A percentile compares a stretch with the other conserved stretches of the same genome.
Evolutionary conservation across 495 filamentous ascomycete genomes (phyloP).

Genomic region (Staphylotrichum tortipilum): DNA sequence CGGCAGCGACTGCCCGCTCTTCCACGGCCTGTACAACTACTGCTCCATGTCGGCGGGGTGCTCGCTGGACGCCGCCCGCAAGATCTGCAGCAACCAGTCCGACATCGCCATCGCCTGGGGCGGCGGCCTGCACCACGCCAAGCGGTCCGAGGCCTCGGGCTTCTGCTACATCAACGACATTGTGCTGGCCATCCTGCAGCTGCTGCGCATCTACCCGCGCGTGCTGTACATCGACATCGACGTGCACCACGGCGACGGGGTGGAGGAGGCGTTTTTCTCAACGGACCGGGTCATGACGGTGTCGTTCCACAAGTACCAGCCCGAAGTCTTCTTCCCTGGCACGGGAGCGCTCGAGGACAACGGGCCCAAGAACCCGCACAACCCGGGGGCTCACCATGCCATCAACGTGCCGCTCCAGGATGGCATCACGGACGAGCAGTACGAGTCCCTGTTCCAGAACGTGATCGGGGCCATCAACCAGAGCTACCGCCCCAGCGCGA

Average conservation of each 20-base stretch:
- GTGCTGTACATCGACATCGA: constrained; percentile 98
- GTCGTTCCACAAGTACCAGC: constrained; percentile 93
- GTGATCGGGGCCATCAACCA: constrained; percentile 68
- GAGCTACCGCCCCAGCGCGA: constrained; percentile 71
- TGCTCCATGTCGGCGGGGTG: constrained; percentile 88
- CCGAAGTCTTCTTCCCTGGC: constrained; percentile 88
- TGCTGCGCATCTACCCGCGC: constrained; percentile 86
- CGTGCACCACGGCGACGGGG: constrained; percentile 95
- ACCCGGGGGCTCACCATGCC: constrained; percentile 84
- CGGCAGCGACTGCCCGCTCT: constrained; percentile 85
- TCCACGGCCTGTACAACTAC: constrained; percentile 92
- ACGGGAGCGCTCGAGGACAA: constrained; percentile 91
- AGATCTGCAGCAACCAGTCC: constrained; percentile 74
- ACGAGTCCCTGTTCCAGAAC: constrained; percentile 71
- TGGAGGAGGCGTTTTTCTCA: constrained; percentile 96
- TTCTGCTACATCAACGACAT: constrained; percentile 99
- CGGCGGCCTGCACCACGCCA: constrained; percentile 93
- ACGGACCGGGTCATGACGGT: constrained; percentile 98
- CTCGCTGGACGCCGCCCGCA: constrained; percentile 83
- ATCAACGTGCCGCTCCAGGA: constrained; percentile 95
- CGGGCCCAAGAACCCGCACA: constrained; percentile 73
- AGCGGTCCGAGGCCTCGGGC: constrained; percentile 91
- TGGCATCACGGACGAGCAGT: constrained; percentile 90
- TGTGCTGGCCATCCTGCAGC: constrained; percentile 88
- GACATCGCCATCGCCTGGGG: constrained; percentile 98